Base-by-base conservation (phyloP, 1,284 basidiomycete species). In the Sutorius eximius region DNA sequence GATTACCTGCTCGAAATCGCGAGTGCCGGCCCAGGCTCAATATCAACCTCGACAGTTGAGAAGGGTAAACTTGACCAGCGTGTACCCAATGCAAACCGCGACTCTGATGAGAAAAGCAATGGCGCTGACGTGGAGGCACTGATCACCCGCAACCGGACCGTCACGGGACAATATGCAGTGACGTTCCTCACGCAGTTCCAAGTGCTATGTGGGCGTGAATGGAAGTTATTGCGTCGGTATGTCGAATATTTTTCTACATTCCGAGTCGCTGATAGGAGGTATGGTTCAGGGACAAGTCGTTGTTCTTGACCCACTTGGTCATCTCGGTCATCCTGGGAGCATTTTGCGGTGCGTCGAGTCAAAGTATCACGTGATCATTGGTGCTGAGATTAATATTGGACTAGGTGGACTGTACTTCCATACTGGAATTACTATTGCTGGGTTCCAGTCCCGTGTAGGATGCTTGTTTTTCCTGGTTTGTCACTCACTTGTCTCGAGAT, bases 371-470 rank as follows among this genome's bases (percentile, higher is more conserved):
- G 13, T 12, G n/a, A 27, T 27, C 7, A 11, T 45, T 62, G 30
- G 20, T 34, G 43, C 29, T 57, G 27, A 65, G 16, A 40, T 37
- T 8, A 3, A 27, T 41, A 2, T 43, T 36, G 4, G 8, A n/a
- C 56, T 67, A 78, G 92, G 93, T 51, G 93, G 93, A 0, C 70
- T 95, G 52, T 95, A 94, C 70, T 95, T 78, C 73, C 71, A 93
- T 34, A 93, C 91, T 0, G 82, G 81, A 44, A 72, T 81, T 12
- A 88, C 84, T 2, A 95, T 96, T 55, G 89, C 91, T 22, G 93
- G 94, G 0, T 96, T 96, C 80, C 94, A 96, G 71, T 93, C 88
- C 20, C 81, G 93, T 38, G 82, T 96, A n/a, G 93, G 93, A 29
- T 90, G 87, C 59, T 71, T 95, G 46, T 95, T 96, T 78, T 96